Base-by-base conservation (phyloP, 805 yeast genomes). In the Yamadazyma sp. region DNA sequence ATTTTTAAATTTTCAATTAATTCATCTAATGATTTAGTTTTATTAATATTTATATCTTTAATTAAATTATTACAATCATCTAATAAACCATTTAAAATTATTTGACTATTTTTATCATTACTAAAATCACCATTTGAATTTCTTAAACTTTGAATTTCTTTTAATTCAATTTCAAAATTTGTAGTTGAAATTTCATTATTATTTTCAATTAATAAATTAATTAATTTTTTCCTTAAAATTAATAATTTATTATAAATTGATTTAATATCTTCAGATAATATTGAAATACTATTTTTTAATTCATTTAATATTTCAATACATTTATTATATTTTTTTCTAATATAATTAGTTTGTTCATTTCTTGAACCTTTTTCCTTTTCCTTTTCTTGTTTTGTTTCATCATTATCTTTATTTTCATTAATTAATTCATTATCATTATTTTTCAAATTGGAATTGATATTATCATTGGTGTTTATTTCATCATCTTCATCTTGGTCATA, bases 41-140 rank as follows among this genome's bases (percentile, higher is more conserved):
- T 55, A 40, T 62, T 75, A 25, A 81, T 74, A 30, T 62, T 56
- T 31, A 86, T 64, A 63, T 89, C 96, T 39, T 73, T 74, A 27
- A 87, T 62, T 39, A 86, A 68, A 46, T 80, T 80, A 53, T 80
- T 79, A 55, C 96, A 86, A 53, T 87, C 95, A 57, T 87, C 96
- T 18, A 86, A 65, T 28, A 88, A 63, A 6, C 89, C 91, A 52
- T 82, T 82, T 33, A 83, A 58, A 1, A 82, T 79, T 24, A 68
- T 69, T 40, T 68, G 73, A 10, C 58, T 45, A 14, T 31, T 36
- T 30, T 39, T 44, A 14, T 29, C 18, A 34, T 37, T 27, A 25
- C 31, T 40, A 38, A 51, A 82, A 80, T 45, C 71, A 67, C 84
- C 89, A 35, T 65, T 70, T 7, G 69, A 58, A 49, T 78, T 82